These are phyloP conservation scores for Zarea fungicola DNA, from an alignment of 2,329 filamentous ascomycete species.

Conservation along the genomic window DNA sequence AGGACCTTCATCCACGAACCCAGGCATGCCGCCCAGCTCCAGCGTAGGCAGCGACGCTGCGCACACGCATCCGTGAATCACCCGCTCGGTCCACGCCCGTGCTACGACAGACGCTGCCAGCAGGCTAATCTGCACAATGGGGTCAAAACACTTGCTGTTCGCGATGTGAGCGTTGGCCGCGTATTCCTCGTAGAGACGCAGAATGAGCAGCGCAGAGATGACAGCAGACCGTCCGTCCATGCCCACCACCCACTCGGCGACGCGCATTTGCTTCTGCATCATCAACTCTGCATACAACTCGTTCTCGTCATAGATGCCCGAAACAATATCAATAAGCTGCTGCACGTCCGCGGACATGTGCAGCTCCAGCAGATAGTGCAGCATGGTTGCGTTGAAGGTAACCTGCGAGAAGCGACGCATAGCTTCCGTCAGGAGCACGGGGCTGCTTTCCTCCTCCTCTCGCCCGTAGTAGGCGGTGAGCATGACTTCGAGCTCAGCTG, in stretches of 20 bases:
- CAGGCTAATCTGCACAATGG: slow-evolving; percentile 4
- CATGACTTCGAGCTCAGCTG: neutral
- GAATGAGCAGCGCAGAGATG: slow-evolving; percentile 1
- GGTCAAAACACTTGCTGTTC: neutral
- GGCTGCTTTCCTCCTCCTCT: slow-evolving; percentile 9
- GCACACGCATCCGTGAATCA: neutral
- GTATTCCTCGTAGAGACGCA: slow-evolving; percentile 8
- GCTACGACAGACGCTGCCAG: slow-evolving; percentile 3
- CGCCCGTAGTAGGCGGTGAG: slow-evolving; percentile 7
- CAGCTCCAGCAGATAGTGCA: slow-evolving; percentile 7
- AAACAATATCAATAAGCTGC: slow-evolving; percentile 2
- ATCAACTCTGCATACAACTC: slow-evolving; percentile 8
- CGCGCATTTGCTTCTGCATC: slow-evolving; percentile 4
- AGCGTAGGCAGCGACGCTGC: neutral
- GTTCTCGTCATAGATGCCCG: slow-evolving; percentile 5
- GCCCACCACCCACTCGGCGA: slow-evolving; percentile 5
- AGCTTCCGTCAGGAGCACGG: slow-evolving; percentile 6
- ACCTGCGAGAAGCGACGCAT: slow-evolving; percentile 8
- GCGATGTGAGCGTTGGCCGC: neutral
- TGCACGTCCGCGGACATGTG: slow-evolving; percentile 9
- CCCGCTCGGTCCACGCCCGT: slow-evolving; percentile 9
- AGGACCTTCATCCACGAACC: neutral
- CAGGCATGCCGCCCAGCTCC: neutral
- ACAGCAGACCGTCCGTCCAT: slow-evolving; percentile 4
- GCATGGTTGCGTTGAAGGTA: neutral